These are phyloP conservation scores for Nicotiana paniculata DNA, from an alignment of 257 asterid genomes.

Conservation along the genomic window DNA sequence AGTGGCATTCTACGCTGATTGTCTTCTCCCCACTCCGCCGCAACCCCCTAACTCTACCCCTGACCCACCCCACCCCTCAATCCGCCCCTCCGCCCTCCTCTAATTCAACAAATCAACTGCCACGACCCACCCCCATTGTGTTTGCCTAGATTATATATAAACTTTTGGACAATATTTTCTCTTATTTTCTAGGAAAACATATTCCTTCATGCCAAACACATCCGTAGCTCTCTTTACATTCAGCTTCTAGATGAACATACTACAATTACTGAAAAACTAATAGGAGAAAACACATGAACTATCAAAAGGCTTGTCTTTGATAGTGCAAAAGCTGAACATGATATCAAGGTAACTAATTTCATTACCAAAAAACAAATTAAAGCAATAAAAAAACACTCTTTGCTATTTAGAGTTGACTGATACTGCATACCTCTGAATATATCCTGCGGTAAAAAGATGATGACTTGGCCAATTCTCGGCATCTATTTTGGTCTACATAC, in stretches of 20 bases:
- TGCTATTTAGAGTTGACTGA: not conserved
- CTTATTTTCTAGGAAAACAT: too few relatives aligned
- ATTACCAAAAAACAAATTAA: not conserved
- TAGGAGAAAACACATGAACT: not conserved
- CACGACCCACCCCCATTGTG: too few relatives aligned
- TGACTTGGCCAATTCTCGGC: slow-evolving; percentile 30
- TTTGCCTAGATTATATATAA: too few relatives aligned
- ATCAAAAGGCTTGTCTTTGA: not conserved
- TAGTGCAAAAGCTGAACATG: not conserved
- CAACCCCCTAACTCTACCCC: too few relatives aligned
- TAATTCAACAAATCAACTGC: too few relatives aligned
- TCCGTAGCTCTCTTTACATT: not conserved
- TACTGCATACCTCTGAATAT: slow-evolving; percentile 50
- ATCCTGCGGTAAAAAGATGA: slow-evolving; percentile 58
- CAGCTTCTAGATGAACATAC: not conserved
- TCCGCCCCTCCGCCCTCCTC: too few relatives aligned
- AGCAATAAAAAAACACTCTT: not conserved
- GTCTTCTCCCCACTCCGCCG: too few relatives aligned
- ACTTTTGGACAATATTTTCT: too few relatives aligned
- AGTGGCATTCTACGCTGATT: too few relatives aligned
- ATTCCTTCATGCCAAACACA: too few relatives aligned
- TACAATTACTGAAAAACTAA: not conserved
- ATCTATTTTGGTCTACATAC: slow-evolving; percentile 21
- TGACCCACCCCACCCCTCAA: too few relatives aligned
- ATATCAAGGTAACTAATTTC: not conserved